Evolutionary conservation across 2,329 filamentous ascomycete species (phyloP), one percentile per base, ranked within the genome.

Genomic region (Aspergillus ibericus): DNA sequence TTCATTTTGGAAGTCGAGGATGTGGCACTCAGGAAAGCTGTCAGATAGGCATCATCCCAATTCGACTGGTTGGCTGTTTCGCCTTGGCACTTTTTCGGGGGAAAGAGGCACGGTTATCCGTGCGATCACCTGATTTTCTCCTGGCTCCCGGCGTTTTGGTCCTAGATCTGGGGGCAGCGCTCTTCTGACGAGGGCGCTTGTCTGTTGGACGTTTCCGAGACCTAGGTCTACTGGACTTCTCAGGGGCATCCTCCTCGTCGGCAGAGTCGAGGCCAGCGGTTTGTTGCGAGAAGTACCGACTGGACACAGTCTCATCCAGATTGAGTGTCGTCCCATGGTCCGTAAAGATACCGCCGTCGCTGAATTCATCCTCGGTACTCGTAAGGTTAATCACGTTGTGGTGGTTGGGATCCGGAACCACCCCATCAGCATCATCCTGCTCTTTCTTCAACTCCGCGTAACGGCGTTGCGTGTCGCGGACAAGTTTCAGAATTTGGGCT

Each of bases 371-470:
- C 44, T 59, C 58, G 57, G 76, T 78, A 49, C 73, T 77, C 53
- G 78, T 70, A 20, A 53, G 51, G 54, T 75, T 76, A 60, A 80
- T 74, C 52, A 77, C 77, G 60, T 78, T 81, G 56, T 76, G 75
- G 52, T 80, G 78, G 42, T 80, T 78, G 9, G 73, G 76, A 61
- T 78, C 77, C 22, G 73, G 74, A 20, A 78, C 71, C 68, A 75
- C 66, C 38, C 81, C 81, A 62, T 85, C 83, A 2, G 79, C 80
- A 29, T 78, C 68, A 4, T 75, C 71, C 13, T 73, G 73, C 18
- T 82, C 78, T 68, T 77, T 63, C 65, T 74, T 76, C 62, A 81
- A 69, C 56, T 78, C 76, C 16, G 76, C 69, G 56, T 80, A 80
- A 22, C 74, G 71, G 22, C 72, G 68, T 51, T 73, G 72, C 22